Evolutionary conservation across 345 rosid genomes (phyloP), one percentile per base, ranked within the genome.

Genomic region (Eucalyptus albens): DNA sequence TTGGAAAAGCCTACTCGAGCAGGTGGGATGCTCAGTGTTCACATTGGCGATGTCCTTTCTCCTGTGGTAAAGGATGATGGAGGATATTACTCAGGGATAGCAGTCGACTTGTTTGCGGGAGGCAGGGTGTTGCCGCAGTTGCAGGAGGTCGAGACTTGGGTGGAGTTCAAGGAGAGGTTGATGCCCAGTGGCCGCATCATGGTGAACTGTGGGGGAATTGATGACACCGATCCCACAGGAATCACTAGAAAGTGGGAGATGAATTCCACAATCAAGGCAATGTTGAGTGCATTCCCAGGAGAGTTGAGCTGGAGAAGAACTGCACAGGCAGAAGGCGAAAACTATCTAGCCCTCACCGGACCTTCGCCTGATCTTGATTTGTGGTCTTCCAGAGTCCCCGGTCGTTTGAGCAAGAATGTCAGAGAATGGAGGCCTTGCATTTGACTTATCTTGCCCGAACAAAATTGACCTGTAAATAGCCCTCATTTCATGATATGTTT

Each of bases 191-290:
- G 98, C 47, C 96, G 97, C 24, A 85, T 96, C 9, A 96, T 97
- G 97, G 97, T 95, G 91, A 96, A 96, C 56, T 96, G 98, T 91
- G 99, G 96, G 45, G 98, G 98, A 69, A 91, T 94, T 56, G 89
- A 92, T 69, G 88, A 83, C 87, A 92, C 89, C 69, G 37, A 92
- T 29, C 92, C 86, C 87, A 13, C 45, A 88, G 91, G 87, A 93
- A 88, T 53, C 67, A 44, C 55, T 37, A 53, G 44, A 55, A 17
- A 33, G 89, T 94, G 97, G 97, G 90, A 86, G 87, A 88, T 92
- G 88, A 95, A 96, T 93, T 89, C 94, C 40, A 94, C 97, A 6
- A 91, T 97, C 93, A 94, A 90, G 93, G 93, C 96, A 47, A 88
- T 97, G 89, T 88, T 90, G 86, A 89, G 92, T 89, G 97, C 98